These are phyloP conservation scores for Ustilago trichophora DNA, from an alignment of 1,284 basidiomycete species.

Conservation along the genomic window DNA sequence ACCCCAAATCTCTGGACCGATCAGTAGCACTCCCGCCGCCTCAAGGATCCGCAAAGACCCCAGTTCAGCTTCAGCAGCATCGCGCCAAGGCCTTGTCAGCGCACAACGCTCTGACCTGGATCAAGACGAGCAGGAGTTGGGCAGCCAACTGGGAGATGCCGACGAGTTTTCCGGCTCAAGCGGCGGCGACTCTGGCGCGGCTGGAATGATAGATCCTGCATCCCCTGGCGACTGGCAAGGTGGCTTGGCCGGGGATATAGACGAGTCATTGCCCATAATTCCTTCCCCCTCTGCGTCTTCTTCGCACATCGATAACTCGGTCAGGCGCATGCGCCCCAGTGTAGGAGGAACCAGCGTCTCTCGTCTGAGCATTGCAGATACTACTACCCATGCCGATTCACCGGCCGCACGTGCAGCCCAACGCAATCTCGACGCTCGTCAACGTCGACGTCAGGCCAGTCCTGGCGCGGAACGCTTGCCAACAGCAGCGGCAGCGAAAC, in stretches of 20 bases:
- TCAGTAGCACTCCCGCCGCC: conserved; percentile 43
- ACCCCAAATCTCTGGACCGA: conserved; percentile 19
- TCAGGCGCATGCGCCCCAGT: conserved; percentile 26
- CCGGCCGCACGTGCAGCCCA: conserved; percentile 36
- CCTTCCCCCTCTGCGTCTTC: conserved; percentile 30
- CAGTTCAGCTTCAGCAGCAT: too few relatives aligned
- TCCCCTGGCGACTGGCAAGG: conserved; percentile 11
- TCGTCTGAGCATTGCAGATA: too few relatives aligned
- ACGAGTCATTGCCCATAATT: conserved; percentile 29
- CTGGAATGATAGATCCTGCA: conserved; percentile 1
- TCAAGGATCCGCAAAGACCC: conserved; percentile 19
- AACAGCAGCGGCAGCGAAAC: conserved; percentile 1
- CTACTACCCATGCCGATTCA: conserved; percentile 18
- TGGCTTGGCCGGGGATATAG: not conserved
- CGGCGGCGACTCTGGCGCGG: conserved; percentile 7
- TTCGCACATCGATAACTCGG: conserved; percentile 22
- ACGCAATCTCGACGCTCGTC: conserved; percentile 22
- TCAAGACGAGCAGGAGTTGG: conserved; percentile 9
- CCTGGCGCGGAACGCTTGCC: conserved; percentile 20
- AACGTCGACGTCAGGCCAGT: conserved; percentile 31
- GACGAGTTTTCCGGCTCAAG: conserved; percentile 8
- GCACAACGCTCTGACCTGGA: not conserved
- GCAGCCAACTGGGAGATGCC: conserved; percentile 23
- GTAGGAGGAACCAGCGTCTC: conserved; percentile 11
- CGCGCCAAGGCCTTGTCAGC: too few relatives aligned